Base-by-base conservation (phyloP, 495 filamentous ascomycete genomes). In the Rostrohypoxylon terebratum region DNA sequence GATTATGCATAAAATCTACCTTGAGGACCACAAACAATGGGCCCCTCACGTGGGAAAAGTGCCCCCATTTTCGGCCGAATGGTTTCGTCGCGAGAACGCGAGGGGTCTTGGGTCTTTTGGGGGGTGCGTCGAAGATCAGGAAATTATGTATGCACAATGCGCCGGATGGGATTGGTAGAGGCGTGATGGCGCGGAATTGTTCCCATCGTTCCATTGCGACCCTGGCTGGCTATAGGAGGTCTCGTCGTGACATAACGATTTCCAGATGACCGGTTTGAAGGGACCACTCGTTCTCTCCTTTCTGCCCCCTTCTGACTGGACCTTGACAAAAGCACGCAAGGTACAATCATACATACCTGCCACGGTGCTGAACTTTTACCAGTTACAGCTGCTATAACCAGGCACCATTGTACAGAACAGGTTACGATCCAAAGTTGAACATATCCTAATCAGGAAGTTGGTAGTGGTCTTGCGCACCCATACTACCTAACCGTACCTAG, bases 401-500 rank as follows among this genome's bases (percentile, higher is more conserved):
- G 65, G 70, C 53, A 64, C 64, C 68, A 60, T 53, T 54, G 59
- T 66, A 70, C 36, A 51, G 61, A 65, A 54, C 48, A 51, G 59
- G 59, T 44, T 50, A 50, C 63, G 20, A 45, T 57, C 28, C 55
- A 54, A 60, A 38, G 51, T 53, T 53, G 13, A 60, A 54, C 54
- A 65, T 63, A 16, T 40, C 71, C 66, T 14, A 63, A 74, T 74
- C 16, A 16, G 71, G 71, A 69, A 74, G 71, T 44, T 73, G 60
- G 21, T 34, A 59, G 42, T 42, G 42, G 42, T 45, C 42, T 16
- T 45, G 42, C 42, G 16, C 42, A 45, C 16, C 16, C 42, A 45
- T 20, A 20, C 42, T 45, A 45, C 42, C 42, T 42, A 42, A 42
- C 38, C 38, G 38, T 42, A 42, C 38, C 11, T 14, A 42, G 38